These are phyloP conservation scores for Pseudogymnoascus destructans DNA, from an alignment of 2,329 filamentous ascomycete genomes.

Conservation along the genomic window DNA sequence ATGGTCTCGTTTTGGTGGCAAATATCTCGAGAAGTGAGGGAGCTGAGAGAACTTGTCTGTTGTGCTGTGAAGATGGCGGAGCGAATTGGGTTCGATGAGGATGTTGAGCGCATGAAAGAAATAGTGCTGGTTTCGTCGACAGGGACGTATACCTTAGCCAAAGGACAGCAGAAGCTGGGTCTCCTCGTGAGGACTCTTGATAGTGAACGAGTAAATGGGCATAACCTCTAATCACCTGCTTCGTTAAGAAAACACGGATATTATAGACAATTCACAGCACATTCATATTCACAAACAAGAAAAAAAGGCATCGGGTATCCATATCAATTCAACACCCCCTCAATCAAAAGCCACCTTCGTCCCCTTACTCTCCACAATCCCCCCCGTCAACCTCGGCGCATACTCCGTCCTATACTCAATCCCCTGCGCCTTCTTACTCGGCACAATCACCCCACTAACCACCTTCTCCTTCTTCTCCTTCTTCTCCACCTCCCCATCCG, in stretches of 20 bases:
- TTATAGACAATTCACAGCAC: background rate
- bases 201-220: no score
- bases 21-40: no score
- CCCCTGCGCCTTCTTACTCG: slow-evolving; percentile 30
- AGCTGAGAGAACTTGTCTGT: no score
- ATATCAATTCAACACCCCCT: background rate
- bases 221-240: background rate
- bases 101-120: no score
- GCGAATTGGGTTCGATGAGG: no score
- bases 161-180: no score
- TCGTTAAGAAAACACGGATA: background rate
- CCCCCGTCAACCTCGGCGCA: slow-evolving; percentile 56
- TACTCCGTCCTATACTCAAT: slow-evolving; percentile 35
- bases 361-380: slow-evolving; percentile 64
- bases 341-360: slow-evolving; percentile 61
- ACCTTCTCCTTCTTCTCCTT: slow-evolving; percentile 21
- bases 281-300: background rate
- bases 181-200: no score
- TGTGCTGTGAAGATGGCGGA: no score
- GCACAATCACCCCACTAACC: slow-evolving; percentile 16
- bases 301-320: background rate
- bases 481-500: slow-evolving; percentile 14
- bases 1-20: no score
- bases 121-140: no score
- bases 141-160: no score